phyloP scores from a whole-genome alignment of 371 early-diverging fungal genomes.

The Saksenaea oblongispora region DNA sequence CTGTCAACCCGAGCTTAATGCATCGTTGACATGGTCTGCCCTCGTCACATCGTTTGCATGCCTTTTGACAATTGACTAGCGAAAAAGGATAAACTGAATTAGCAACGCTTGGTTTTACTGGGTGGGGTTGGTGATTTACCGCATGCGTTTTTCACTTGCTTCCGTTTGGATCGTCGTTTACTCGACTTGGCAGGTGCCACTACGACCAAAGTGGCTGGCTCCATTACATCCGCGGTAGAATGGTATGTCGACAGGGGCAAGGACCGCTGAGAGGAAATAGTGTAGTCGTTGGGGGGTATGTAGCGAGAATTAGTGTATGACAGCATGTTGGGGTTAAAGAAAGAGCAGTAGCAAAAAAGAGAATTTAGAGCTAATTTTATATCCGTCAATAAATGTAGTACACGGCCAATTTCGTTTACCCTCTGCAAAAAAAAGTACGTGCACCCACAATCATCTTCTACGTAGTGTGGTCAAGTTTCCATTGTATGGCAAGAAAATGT shows the following conservation, averaged over 20 bases:
- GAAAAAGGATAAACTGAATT: neutral
- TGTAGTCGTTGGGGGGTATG: constrained; percentile 8
- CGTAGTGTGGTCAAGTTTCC: neutral
- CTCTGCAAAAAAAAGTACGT: neutral
- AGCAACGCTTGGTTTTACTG: neutral
- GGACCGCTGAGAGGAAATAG: neutral
- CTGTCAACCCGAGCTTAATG: constrained; percentile 65
- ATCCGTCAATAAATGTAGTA: constrained; percentile 9
- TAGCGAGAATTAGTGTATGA: neutral
- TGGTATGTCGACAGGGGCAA: constrained; percentile 5
- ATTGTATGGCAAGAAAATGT: neutral
- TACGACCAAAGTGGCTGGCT: neutral
- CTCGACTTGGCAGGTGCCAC: constrained; percentile 5
- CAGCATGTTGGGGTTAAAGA: neutral
- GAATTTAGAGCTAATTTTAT: constrained; percentile 7
- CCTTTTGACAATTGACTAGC: constrained; percentile 80
- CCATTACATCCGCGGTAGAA: constrained; percentile 1
- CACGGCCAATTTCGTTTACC: neutral
- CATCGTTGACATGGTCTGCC: constrained; percentile 83
- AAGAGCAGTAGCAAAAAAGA: neutral
- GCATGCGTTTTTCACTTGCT: constrained; percentile 16
- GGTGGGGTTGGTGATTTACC: constrained; percentile 5
- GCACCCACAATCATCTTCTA: too few species aligned
- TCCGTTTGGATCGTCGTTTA: constrained; percentile 8
- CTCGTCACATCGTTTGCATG: constrained; percentile 90